Evolutionary conservation across 352 stramenopile genomes (phyloP), one percentile per base, ranked within the genome.

Genomic region (Phytophthora pseudosyringae): DNA sequence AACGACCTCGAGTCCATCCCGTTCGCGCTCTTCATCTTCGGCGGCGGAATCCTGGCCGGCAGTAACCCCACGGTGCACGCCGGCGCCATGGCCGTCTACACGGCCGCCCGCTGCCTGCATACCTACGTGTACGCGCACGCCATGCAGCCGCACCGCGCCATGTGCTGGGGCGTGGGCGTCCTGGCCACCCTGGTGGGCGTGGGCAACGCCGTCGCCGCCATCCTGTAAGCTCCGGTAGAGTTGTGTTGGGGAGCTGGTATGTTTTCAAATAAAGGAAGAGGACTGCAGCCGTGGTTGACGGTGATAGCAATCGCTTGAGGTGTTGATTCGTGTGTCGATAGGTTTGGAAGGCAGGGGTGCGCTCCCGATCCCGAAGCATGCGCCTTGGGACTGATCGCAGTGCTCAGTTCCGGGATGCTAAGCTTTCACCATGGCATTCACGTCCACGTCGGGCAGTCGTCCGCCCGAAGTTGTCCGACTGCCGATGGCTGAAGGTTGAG

Each of bases 1-100:
- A 89, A 89, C 67, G 80, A 89, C 38, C 62, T 89, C 5, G 80
- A 89, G 55, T 78, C 75, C 13, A 76, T 89, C 15, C 80, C 80
- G 10, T 71, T 89, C 31, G 80, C 65, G 21, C 67, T 89, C 12
- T 62, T 85, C 28, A 60, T 87, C 16, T 86, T 85, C 38, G 75
- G 69, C 25, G 60, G 65, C 3, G 73, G 69, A 3, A 50, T 88
- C 46, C 39, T 86, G n/a, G 73, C 65, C 31, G 64, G 64, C 18
- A 72, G 66, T 21, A 70, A 78, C 46, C 28, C 67, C 1, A 13
- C 36, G 2, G 78, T 89, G 25, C 69, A 88, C 43, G 36, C 53
- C 21, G 63, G 53, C 3, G 69, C 71, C 13, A 83, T 89, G 69
- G 51, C 52, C 33, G 48, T 58, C 13, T 89, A 77, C 71, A 89